A percentile compares a stretch with the other conserved stretches of the same genome.
These are phyloP conservation scores for Kandelia obovata DNA, from an alignment of 345 rosid species.

Conservation along the genomic window DNA sequence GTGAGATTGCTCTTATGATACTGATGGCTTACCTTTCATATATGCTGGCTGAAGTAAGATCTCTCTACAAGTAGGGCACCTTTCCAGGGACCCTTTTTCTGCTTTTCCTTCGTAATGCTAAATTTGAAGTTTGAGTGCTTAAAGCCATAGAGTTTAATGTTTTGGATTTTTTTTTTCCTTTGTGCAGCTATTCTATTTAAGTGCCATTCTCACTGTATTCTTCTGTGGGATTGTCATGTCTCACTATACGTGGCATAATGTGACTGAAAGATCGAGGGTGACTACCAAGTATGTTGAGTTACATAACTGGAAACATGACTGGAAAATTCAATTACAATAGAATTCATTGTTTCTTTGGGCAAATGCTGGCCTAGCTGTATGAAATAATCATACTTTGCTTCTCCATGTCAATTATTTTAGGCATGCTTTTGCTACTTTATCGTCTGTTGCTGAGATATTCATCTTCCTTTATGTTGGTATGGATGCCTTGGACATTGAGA, in stretches of 20 bases:
- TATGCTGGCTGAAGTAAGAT: conserved; percentile 80
- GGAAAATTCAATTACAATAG: conserved; percentile 1
- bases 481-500: conserved; percentile 96
- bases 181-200: conserved; percentile 72
- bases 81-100: conserved; percentile 1
- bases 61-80: conserved; percentile 9
- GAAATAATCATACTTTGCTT: conserved; percentile 10
- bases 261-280: conserved; percentile 85
- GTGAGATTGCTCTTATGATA: conserved; percentile 96
- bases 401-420: conserved; percentile 31
- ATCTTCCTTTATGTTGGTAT: conserved; percentile 97
- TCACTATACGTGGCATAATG: conserved; percentile 95
- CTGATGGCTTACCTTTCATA: conserved; percentile 92
- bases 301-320: conserved; percentile 7
- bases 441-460: conserved; percentile 90
- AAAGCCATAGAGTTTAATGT: conserved; percentile 7
- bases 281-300: conserved; percentile 65
- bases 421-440: conserved; percentile 87
- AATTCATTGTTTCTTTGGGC: not conserved
- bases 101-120: conserved; percentile 1
- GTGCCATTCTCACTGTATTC: conserved; percentile 92
- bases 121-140: not conserved
- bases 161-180: not conserved
- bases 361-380: not conserved
- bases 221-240: conserved; percentile 98